These are phyloP conservation scores for Scalesia atractyloides DNA, from an alignment of 129 eudicot genomes.

Conservation along the genomic window DNA sequence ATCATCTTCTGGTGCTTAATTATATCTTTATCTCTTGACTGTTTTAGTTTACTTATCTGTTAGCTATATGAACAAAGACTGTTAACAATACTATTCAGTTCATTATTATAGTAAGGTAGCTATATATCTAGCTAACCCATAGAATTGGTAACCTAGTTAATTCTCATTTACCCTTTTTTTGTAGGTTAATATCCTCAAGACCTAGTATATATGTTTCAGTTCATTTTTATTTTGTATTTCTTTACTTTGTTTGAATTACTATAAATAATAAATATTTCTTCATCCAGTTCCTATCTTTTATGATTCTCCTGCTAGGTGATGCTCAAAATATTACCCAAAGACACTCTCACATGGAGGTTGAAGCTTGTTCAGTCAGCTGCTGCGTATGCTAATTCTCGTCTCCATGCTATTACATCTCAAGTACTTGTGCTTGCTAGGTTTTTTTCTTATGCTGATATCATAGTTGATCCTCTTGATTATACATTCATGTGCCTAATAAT, in stretches of 20 bases:
- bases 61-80: background rate
- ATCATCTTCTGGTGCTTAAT: background rate
- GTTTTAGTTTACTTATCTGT: background rate
- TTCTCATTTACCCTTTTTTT: too few species aligned
- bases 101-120: background rate
- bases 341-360: constrained; percentile 60
- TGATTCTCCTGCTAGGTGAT: constrained; percentile 8
- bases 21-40: background rate
- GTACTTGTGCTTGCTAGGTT: constrained; percentile 65
- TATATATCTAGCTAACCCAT: too few species aligned
- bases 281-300: background rate
- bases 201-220: background rate
- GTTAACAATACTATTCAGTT: background rate
- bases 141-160: too few species aligned
- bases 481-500: background rate
- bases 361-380: constrained; percentile 60
- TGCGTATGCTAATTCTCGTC: constrained; percentile 55
- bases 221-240: background rate
- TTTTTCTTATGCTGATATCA: background rate
- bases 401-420: constrained; percentile 54
- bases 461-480: background rate
- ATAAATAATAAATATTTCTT: background rate
- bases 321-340: constrained; percentile 28
- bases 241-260: background rate
- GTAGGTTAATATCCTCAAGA: background rate